Base-by-base conservation (phyloP, 2,329 filamentous ascomycete species). In the Aspergillus ustus region DNA sequence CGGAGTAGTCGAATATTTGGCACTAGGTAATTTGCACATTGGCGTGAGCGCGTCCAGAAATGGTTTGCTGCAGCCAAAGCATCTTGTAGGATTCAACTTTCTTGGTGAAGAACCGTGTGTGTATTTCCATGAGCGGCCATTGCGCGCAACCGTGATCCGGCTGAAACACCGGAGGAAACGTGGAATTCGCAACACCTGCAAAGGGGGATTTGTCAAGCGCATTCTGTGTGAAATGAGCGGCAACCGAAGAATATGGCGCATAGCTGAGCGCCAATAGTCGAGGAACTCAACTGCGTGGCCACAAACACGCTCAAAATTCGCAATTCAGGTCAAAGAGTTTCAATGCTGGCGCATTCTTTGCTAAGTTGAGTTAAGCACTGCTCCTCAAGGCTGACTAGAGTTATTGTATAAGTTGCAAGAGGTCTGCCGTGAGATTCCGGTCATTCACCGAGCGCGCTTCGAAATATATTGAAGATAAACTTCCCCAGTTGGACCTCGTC, bases 1-100 rank as follows among this genome's bases (percentile, higher is more conserved):
- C 31, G 52, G 44, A 40, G 56, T 49, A 28, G 46, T 58, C 34
- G 43, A 19, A 37, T 15, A 20, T 56, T 40, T 55, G 13, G 37
- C 45, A 25, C 28, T 17, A 37, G 45, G n/a, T 51, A 61, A 11
- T 19, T 19, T 45, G 28, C 22, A 1, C 17, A 52, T 25, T 17
- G n/a, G 37, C 4, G 7, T 37, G 20, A 25, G 17, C n/a, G 15
- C n/a, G 28, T 22, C 43, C 19, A 22, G n/a, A 46, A 46, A 37
- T 20, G 48, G 5, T n/a, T 7, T 31, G 20, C 25, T 49, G 34
- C 29, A 56, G 46, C 48, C 31, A 13, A 28, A 25, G 9, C 17
- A 17, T 15, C 48, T 57, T 7, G 28, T 28, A 20, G 8, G 7
- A 11, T 20, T 52, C 20, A n/a, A 45, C 11, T 17, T 17, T 44